Base-by-base conservation (phyloP, 1,284 basidiomycete species). In the Puccinia coronata region DNA sequence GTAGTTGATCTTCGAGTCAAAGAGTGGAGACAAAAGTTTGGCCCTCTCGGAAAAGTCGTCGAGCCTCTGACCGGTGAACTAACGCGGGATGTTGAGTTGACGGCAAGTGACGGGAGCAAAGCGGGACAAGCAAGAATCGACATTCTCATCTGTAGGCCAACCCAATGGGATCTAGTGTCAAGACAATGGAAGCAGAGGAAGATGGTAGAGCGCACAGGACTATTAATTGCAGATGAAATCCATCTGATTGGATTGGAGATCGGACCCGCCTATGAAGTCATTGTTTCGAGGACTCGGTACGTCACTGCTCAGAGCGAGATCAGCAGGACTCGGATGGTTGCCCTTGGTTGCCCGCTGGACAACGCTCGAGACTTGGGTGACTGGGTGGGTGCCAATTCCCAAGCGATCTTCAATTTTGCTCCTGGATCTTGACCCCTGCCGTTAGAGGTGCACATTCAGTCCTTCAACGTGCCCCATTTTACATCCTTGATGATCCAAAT, bases 401-500 rank as follows among this genome's bases (percentile, higher is more conserved):
- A 96, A 86, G 92, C 93, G 11, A 93, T 98, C 83, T 98, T 99
- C 91, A 98, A 99, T 88, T 98, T 99, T 87, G 93, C 94, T 0
- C 96, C 96, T 0, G 93, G 93, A 84, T 94, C 96, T 25, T 92
- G 96, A 43, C 95, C 95, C 1, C 88, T 98, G 2, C 96, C 98
- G 82, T 93, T 99, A 91, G 96, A 99, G 84, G 96, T 99, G 70
- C 96, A 99, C 85, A 88, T 99, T 11, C 96, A 98, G 86, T 95
- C 92, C 69, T 99, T 98, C 89, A 91, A 90, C 65, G 94, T 97
- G 61, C 94, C 96, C 14, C 97, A 99, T 85, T 98, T 97, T 91
- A 96, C 97, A 0, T 97, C 94, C 0, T 88, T 99, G 78, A 99
- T 99, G 96, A 93, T 99, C 82, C 91, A 95, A 47, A 99, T 99